A percentile compares a stretch with the other conserved stretches of the same genome.
Evolutionary conservation across 768 basidiomycete species (phyloP).

Genomic region (Serpula lacrymans): DNA sequence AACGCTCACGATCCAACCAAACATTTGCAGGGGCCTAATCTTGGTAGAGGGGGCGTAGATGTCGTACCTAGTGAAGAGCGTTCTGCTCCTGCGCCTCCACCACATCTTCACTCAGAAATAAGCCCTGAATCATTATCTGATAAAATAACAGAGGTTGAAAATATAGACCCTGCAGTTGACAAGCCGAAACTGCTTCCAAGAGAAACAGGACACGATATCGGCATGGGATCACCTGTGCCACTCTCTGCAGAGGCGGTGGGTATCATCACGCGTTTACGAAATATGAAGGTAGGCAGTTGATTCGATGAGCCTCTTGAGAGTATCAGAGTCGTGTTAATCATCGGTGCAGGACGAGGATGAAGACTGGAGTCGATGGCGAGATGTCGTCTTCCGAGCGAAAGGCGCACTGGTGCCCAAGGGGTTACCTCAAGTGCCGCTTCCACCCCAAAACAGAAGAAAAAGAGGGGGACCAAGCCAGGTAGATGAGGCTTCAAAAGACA

Average conservation of each 20-base stretch:
- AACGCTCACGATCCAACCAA: neutral
- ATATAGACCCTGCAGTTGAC: neutral
- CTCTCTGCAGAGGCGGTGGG: slow-evolving; percentile 73
- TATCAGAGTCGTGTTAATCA: neutral
- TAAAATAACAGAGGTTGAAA: neutral
- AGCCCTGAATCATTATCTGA: slow-evolving; percentile 45
- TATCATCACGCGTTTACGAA: slow-evolving; percentile 75
- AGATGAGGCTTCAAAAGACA: slow-evolving; percentile 17
- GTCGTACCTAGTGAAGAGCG: slow-evolving; percentile 65
- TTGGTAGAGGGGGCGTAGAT: slow-evolving; percentile 83
- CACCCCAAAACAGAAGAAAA: slow-evolving; percentile 58
- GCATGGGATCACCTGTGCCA: slow-evolving; percentile 82
- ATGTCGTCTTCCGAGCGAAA: slow-evolving; percentile 78
- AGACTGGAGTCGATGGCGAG: slow-evolving; percentile 87
- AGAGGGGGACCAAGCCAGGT: slow-evolving; percentile 52
- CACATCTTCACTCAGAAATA: slow-evolving; percentile 30
- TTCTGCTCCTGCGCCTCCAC: slow-evolving; percentile 53
- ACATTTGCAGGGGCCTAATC: slow-evolving; percentile 52
- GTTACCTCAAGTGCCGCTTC: slow-evolving; percentile 29
- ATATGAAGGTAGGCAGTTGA: slow-evolving; percentile 62
- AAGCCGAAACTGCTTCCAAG: slow-evolving; percentile 59
- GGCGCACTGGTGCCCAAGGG: slow-evolving; percentile 44
- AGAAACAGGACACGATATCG: slow-evolving; percentile 84
- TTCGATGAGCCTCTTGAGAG: slow-evolving; percentile 1
- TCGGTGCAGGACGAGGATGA: slow-evolving; percentile 71